Evolutionary conservation across 495 filamentous ascomycete species (phyloP), one percentile per base, ranked within the genome.

Genomic region (Daldinia vernicosa): DNA sequence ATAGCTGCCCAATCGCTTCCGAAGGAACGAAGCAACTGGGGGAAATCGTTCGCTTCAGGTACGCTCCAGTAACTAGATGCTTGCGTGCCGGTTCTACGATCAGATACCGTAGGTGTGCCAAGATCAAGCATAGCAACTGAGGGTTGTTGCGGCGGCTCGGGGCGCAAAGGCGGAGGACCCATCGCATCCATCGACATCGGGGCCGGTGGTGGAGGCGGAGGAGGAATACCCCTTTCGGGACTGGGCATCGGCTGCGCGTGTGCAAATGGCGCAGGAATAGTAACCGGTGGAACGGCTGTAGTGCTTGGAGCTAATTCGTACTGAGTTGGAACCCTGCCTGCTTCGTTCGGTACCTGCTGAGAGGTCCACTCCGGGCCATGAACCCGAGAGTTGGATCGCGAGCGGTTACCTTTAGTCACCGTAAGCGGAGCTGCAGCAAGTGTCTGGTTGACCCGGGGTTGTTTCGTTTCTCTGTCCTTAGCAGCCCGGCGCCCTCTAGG

Each of bases 1-100:
- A 99, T 97, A 6, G 87, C 86, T 60, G 84, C 83, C 85, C 93
- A 99, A 79, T 98, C 92, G 4, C 92, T 93, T 55, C 95, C 95
- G 83, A 92, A 98, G 62, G 95, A 88, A 52, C 83, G 87, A 47
- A 98, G 82, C 57, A 94, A 80, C 27, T 84, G 85, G 0, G 89
- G 89, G 75, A 99, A 98, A 76, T 98, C 93, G 24, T 83, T 89
- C 32, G 91, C 87, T 77, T 99, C 95, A 2, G 92, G 90, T 27
- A 98, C 95, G 69, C 95, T 98, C 95, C 95, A 99, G 79, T 99
- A 99, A 76, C 95, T 98, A 1, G 93, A 97, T 6, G 93, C 88
- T 60, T 86, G 77, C 5, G 84, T 81, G n/a, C 84, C 83, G 40
- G 86, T 78, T 60, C 75, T 81, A 37, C 81, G 84, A 37, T 84